phyloP scores from a whole-genome alignment of 2,329 filamentous ascomycete species.

The Penicillium sp. region DNA sequence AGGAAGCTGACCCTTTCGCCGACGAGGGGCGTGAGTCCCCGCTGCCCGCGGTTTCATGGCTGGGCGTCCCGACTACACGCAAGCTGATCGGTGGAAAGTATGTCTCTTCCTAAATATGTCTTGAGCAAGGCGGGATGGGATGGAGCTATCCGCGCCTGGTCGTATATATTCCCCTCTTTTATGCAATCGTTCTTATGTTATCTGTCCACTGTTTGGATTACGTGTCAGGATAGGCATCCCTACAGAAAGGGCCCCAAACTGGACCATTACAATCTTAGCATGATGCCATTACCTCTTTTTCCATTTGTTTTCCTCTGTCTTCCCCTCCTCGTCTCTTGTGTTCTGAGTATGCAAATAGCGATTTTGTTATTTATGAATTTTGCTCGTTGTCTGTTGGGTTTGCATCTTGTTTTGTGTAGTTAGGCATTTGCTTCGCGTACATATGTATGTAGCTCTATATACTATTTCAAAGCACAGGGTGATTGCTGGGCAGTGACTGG shows the following conservation, averaged over 20 bases:
- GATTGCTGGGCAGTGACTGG: not conserved
- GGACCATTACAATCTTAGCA: not conserved
- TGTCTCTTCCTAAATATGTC: conserved; percentile 50
- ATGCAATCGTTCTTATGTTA: not conserved
- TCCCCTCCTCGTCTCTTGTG: conserved; percentile 1
- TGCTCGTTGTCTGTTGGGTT: conserved; percentile 7
- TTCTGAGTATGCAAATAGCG: conserved; percentile 23
- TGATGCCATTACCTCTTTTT: conserved; percentile 1
- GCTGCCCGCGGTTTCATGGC: conserved; percentile 55
- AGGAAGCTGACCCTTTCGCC: conserved; percentile 49
- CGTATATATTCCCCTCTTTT: conserved; percentile 17
- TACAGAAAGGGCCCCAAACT: not conserved
- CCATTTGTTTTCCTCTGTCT: not conserved
- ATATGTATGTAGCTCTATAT: not conserved
- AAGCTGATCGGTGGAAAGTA: conserved; percentile 77
- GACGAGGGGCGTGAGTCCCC: conserved; percentile 42
- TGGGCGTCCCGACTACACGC: conserved; percentile 62
- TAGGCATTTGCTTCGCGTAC: conserved; percentile 16
- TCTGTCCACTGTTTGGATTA: conserved; percentile 4
- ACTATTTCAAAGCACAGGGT: not conserved
- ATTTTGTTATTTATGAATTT: conserved; percentile 17
- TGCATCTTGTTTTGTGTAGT: conserved; percentile 11
- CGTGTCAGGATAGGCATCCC: not conserved
- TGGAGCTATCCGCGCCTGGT: conserved; percentile 1
- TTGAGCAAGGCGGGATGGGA: not conserved